Percentiles rank a stretch among this genome's conserved stretches.
These are phyloP conservation scores for Pseudohalonectria lignicola DNA, from an alignment of 2,329 filamentous ascomycete species.

Conservation along the genomic window DNA sequence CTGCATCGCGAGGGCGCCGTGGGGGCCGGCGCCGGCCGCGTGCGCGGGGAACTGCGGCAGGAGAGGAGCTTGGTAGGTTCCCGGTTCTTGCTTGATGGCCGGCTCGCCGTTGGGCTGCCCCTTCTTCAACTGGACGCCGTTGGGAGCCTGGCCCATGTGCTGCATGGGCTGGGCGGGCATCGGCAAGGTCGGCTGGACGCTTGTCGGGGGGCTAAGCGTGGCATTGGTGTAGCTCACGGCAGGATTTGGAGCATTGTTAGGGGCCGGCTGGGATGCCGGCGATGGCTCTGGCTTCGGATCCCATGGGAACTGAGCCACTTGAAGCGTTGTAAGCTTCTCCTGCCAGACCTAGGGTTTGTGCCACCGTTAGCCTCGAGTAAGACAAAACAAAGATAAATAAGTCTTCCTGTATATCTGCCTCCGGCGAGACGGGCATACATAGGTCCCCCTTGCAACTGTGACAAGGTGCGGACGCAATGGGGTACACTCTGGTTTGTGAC, in stretches of 20 bases:
- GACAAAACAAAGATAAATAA: too few species aligned
- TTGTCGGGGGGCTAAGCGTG: conserved; percentile 21
- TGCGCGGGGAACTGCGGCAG: conserved; percentile 20
- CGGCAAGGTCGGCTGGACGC: conserved; percentile 9
- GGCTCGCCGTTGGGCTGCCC: conserved; percentile 31
- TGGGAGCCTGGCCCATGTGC: conserved; percentile 5
- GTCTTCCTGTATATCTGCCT: too few species aligned
- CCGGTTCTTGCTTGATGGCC: conserved; percentile 35
- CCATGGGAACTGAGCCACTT: conserved; percentile 88
- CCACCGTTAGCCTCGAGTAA: not conserved
- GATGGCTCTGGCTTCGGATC: conserved; percentile 67
- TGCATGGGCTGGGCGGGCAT: not conserved
- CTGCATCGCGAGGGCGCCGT: conserved; percentile 16
- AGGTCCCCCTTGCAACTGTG: too few species aligned
- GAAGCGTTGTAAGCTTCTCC: conserved; percentile 72
- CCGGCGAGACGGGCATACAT: too few species aligned
- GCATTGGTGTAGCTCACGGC: conserved; percentile 19
- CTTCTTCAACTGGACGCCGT: conserved; percentile 15
- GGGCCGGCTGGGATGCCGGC: conserved; percentile 7
- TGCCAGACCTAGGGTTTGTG: conserved; percentile 71
- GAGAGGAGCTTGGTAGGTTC: conserved; percentile 29
- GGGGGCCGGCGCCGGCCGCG: conserved; percentile 19
- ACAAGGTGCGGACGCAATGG: too few species aligned
- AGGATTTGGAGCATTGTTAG: conserved; percentile 11
- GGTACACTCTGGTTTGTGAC: too few species aligned